Percentiles rank a stretch among this genome's conserved stretches.
phyloP scores from a whole-genome alignment of 106 monocot genomes.

The Apostasia shenzhenica region DNA sequence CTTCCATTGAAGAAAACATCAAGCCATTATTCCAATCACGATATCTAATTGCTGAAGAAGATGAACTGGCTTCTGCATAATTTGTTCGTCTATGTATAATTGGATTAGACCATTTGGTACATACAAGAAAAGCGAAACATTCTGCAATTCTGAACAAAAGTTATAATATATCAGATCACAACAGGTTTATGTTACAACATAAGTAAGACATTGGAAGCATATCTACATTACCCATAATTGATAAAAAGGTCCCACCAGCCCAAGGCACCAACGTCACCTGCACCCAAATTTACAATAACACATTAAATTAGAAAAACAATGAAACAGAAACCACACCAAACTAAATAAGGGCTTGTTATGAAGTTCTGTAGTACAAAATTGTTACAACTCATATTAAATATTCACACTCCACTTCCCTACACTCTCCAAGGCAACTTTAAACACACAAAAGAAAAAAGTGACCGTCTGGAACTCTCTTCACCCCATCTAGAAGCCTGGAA shows the following conservation, averaged over 20 bases:
- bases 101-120: slow-evolving; percentile 98
- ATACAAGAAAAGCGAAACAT: slow-evolving; percentile 93
- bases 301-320: background rate
- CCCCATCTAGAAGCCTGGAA: too few relatives aligned
- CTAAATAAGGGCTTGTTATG: too few relatives aligned
- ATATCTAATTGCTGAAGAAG: slow-evolving; percentile 61
- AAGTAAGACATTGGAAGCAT: background rate
- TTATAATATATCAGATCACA: background rate
- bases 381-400: too few relatives aligned
- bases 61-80: slow-evolving; percentile 69
- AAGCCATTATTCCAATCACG: slow-evolving; percentile 72
- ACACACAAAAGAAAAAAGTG: too few relatives aligned
- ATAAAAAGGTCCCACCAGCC: slow-evolving; percentile 99
- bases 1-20: slow-evolving; percentile 69
- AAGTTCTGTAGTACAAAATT: too few relatives aligned
- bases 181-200: background rate
- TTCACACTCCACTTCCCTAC: too few relatives aligned
- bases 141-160: slow-evolving; percentile 75
- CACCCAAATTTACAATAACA: background rate
- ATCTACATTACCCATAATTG: slow-evolving; percentile 78
- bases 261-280: slow-evolving; percentile 87
- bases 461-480: too few relatives aligned
- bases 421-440: too few relatives aligned
- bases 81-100: slow-evolving; percentile 69
- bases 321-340: too few relatives aligned